Conservation (phyloP, 805 yeast species). For the Candida nonsorbophila region DNA sequence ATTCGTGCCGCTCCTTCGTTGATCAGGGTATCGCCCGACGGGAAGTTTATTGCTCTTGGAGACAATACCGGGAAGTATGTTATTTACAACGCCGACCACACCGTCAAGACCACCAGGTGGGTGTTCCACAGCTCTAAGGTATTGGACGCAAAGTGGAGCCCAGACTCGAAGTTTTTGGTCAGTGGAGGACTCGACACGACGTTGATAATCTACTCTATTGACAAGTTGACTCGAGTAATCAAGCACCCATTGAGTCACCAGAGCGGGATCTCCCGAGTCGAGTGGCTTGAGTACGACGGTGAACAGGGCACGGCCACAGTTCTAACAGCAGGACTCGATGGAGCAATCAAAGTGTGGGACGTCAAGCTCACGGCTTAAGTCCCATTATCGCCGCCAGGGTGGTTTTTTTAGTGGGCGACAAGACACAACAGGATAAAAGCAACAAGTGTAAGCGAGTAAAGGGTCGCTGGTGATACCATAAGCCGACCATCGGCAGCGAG, state of each 20-base stretch:
- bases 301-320: constrained; percentile 29
- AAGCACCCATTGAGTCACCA: constrained; percentile 79
- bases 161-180: constrained; percentile 64
- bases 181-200: constrained; percentile 84
- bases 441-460: too few species aligned
- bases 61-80: constrained; percentile 82
- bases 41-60: constrained; percentile 71
- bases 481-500: too few species aligned
- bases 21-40: constrained; percentile 67
- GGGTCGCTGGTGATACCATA: too few species aligned
- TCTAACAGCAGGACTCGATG: constrained; percentile 76
- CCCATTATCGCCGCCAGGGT: too few species aligned
- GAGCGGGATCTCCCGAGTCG: constrained; percentile 74
- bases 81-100: constrained; percentile 55
- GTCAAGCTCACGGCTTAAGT: too few species aligned
- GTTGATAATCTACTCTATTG: constrained; percentile 73
- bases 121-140: constrained; percentile 87
- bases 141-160: constrained; percentile 72
- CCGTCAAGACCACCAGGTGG: constrained; percentile 84
- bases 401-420: too few species aligned
- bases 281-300: constrained; percentile 51
- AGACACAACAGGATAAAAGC: too few species aligned
- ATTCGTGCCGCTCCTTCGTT: constrained; percentile 28
- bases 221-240: constrained; percentile 69
- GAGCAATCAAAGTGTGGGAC: constrained; percentile 72